Base-by-base conservation (phyloP, 345 rosid species). In the Corchorus capsularis region DNA sequence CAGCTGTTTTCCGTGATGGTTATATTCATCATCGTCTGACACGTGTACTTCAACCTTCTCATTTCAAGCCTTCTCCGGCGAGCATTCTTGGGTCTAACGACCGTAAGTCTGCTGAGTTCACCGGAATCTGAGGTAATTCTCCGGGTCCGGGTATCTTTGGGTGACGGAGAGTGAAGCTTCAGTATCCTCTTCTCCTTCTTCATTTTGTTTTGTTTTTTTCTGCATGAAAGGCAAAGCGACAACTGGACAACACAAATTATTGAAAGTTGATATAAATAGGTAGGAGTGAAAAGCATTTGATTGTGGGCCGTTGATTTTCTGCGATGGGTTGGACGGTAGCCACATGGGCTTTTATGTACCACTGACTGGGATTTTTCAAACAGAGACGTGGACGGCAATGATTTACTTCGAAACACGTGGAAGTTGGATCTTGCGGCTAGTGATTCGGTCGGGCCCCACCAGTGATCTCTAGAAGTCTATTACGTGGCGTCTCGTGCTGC, bases 11-110 rank as follows among this genome's bases (percentile, higher is more conserved):
- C 61, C 13, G 43, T 61, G 61, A 57, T 72, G 69, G 70, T 47
- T 43, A 71, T 71, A 10, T 75, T 66, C 39, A 73, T 72, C 76
- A 62, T 64, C 2, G 74, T 49, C 41, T 76, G 77, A 66, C 80
- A 79, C 9, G 83, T 72, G 68, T 73, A 74, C 75, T 79, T 82
- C 66, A 82, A 68, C 16, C 80, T 61, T 64, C 80, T 69, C 75
- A 84, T 62, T 77, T 53, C 82, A 46, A 79, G 27, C 55, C 80
- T 78, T 57, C 85, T 77, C 76, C 84, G 89, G 54, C 82, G 79
- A 65, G 79, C 50, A 47, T 70, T 76, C 35, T 72, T 57, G 46
- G 80, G 68, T 46, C 70, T 78, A 13, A 63, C 45, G 14, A 73
- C 34, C 5, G 81, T 63, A 46, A 82, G 49, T 7, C 75, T 73